Base-by-base conservation (phyloP, 2,329 filamentous ascomycete species). In the Fusarium floridanum region DNA sequence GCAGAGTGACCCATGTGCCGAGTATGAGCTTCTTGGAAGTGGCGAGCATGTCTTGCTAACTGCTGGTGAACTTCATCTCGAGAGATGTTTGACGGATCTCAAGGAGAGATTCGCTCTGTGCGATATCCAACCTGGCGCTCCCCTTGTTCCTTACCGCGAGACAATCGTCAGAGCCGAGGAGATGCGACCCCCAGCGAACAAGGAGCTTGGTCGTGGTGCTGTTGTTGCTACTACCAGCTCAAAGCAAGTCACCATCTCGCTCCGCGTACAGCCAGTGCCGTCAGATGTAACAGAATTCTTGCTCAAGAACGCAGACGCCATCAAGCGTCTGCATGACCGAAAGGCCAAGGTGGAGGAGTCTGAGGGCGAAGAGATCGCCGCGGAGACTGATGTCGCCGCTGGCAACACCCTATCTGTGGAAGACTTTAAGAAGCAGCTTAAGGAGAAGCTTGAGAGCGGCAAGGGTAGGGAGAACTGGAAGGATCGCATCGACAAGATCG, bases 41-140 rank as follows among this genome's bases (percentile, higher is more conserved):
- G 97, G 97, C 66, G 97, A 99, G 84, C 97, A 99, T 82, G 97
- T 99, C 48, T 91, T 99, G 24, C 84, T 98, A 41, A 98, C 97
- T 1, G 97, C 97, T 7, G 97, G 97, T 64, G 97, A 99, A 83
- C 82, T 99, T 75, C 97, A 99, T 84, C 87, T 99, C 4, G 97
- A 99, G 83, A 89, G 97, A 66, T 99, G 97, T 81, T 83, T 99
- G 68, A 98, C 97, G 63, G 97, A 99, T 85, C 87, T 99, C 29
- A 90, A 95, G 71, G 97, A 99, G 81, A 89, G 97, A 6, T 99
- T 98, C 80, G 96, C 97, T 7, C 92, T 91, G 73, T 98, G 97
- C 80, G 96, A 98, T 76, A 95, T 99, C 62, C 96, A 98, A 80
- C 94, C 94, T 32, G 95, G 97, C 66, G 94, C 94, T 50, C 94